Conservation (phyloP, 2,329 filamentous ascomycete species). For the Alternaria sp. region DNA sequence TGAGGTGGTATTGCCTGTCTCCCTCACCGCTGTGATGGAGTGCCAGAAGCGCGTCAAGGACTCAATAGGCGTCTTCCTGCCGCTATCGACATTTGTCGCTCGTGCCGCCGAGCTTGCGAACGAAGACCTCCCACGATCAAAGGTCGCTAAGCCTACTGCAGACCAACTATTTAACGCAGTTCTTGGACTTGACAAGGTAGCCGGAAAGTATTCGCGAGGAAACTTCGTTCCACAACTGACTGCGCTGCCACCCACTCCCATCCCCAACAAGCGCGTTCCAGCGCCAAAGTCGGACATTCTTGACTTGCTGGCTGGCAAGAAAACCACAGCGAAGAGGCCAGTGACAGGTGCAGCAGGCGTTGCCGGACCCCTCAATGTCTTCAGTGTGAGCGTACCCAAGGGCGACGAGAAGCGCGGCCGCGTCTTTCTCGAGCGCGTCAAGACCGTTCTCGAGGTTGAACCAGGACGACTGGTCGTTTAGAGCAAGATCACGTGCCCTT, state of each 20-base stretch:
- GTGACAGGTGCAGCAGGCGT: conserved; percentile 33
- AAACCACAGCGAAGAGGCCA: conserved; percentile 39
- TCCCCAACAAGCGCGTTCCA: conserved; percentile 42
- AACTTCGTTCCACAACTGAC: conserved; percentile 77
- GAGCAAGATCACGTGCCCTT: background rate
- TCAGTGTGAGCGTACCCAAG: conserved; percentile 80
- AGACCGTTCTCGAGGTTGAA: conserved; percentile 69
- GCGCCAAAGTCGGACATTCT: conserved; percentile 74
- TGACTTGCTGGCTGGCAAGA: conserved; percentile 70
- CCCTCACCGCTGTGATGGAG: conserved; percentile 78
- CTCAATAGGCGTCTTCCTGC: conserved; percentile 79
- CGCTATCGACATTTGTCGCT: conserved; percentile 84
- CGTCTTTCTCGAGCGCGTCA: conserved; percentile 85
- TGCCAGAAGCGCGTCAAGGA: conserved; percentile 82
- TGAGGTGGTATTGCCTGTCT: conserved; percentile 76
- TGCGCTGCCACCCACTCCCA: conserved; percentile 47
- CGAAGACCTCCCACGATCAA: conserved; percentile 77
- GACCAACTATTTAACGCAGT: conserved; percentile 91
- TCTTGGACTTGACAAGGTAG: conserved; percentile 71
- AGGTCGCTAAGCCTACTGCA: conserved; percentile 70
- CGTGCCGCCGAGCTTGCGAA: conserved; percentile 89
- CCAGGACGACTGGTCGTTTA: conserved; percentile 52
- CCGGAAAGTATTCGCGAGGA: conserved; percentile 61
- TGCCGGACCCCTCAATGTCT: conserved; percentile 72
- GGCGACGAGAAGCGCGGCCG: conserved; percentile 82